Conservation (phyloP, 2,329 filamentous ascomycete species). For the Fonsecaea erecta region DNA sequence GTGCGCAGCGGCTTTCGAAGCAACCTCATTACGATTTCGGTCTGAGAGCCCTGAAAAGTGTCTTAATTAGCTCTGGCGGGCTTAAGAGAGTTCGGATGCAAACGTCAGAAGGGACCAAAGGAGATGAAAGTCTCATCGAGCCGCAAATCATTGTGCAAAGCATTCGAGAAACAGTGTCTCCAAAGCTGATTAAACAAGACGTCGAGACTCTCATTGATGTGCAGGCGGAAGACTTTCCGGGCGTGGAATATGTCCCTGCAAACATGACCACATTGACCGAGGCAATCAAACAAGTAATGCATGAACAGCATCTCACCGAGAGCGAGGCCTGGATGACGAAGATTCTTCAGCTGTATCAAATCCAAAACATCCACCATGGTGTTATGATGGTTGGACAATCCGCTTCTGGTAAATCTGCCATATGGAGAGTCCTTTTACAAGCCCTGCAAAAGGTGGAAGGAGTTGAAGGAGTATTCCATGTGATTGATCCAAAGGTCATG, state of each 20-base stretch:
- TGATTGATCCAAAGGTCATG: constrained; percentile 99
- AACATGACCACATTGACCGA: constrained; percentile 78
- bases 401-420: constrained; percentile 93
- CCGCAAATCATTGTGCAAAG: constrained; percentile 99
- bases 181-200: constrained; percentile 92
- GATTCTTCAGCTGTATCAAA: constrained; percentile 94
- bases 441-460: constrained; percentile 89
- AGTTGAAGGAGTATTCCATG: constrained; percentile 91
- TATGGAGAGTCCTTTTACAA: constrained; percentile 90
- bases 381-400: constrained; percentile 99
- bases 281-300: constrained; percentile 80
- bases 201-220: constrained; percentile 85
- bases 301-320: constrained; percentile 83
- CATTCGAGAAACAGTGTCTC: constrained; percentile 95
- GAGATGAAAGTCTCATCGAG: constrained; percentile 67
- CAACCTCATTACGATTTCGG: constrained; percentile 99
- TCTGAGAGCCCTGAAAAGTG: constrained; percentile 95
- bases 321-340: constrained; percentile 98
- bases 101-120: constrained; percentile 66
- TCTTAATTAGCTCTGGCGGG: constrained; percentile 94
- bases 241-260: constrained; percentile 88
- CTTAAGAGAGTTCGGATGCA: constrained; percentile 81
- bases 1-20: constrained; percentile 79
- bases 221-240: constrained; percentile 85
- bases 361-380: constrained; percentile 96